Conservation (phyloP, 768 basidiomycete species). For the Dacryopinax primogenitus region DNA sequence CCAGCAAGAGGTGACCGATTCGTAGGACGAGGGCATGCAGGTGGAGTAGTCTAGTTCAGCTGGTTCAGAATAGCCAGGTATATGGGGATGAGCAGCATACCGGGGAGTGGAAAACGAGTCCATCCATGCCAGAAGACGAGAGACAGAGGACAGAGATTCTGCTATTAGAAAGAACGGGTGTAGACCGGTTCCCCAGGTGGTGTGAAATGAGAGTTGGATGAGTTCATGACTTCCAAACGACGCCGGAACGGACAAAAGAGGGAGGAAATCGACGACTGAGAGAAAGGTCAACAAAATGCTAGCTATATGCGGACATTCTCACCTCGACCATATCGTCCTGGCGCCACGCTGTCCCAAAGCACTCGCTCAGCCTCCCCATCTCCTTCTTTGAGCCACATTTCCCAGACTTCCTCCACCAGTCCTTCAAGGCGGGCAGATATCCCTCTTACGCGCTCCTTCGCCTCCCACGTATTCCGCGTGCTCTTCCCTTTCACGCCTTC, state of each 20-base stretch:
- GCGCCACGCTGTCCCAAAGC: neutral
- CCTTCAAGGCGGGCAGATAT: neutral
- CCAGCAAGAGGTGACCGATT: neutral
- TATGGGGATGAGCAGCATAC: neutral
- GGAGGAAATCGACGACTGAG: neutral
- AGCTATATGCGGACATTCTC: neutral
- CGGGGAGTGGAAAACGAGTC: neutral
- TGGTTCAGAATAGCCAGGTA: neutral
- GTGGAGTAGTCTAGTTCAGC: neutral
- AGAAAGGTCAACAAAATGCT: neutral
- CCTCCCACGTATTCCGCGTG: slow-evolving; percentile 7
- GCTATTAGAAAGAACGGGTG: neutral
- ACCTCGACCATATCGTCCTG: neutral
- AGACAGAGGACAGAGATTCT: neutral
- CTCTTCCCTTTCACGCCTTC: slow-evolving; percentile 4
- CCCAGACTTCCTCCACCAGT: neutral
- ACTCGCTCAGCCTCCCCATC: neutral
- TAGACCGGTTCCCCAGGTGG: neutral
- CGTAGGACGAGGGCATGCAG: neutral
- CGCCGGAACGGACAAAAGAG: neutral
- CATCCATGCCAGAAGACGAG: neutral
- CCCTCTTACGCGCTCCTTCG: neutral
- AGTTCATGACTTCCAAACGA: neutral
- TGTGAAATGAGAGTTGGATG: neutral
- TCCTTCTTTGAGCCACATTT: neutral